Evolutionary conservation across 768 basidiomycete genomes (phyloP).

Genomic region (Mycena rosella): DNA sequence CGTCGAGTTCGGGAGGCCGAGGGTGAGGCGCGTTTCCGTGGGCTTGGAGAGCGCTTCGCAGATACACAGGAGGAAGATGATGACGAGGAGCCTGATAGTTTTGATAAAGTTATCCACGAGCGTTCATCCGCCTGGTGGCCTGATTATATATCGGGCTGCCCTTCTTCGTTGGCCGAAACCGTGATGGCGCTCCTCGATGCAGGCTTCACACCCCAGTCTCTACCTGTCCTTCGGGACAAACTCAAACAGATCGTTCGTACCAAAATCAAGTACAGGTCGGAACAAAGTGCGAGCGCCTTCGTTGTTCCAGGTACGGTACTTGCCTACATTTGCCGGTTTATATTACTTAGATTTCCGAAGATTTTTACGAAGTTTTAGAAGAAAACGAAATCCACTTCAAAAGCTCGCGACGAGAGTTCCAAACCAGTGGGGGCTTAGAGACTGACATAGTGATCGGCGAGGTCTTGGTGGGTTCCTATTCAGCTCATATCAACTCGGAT

Average conservation of each 20-base stretch:
- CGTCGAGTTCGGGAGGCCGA: conserved; percentile 38
- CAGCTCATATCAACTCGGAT: not conserved
- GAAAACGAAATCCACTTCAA: conserved; percentile 71
- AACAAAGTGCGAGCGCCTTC: conserved; percentile 55
- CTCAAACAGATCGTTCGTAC: conserved; percentile 50
- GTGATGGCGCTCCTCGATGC: conserved; percentile 55
- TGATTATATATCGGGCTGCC: conserved; percentile 58
- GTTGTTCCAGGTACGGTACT: conserved; percentile 58
- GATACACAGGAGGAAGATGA: conserved; percentile 37
- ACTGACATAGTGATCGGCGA: conserved; percentile 68
- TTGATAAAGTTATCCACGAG: conserved; percentile 33
- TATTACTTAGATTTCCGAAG: conserved; percentile 53
- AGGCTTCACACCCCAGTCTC: conserved; percentile 54
- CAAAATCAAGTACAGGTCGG: conserved; percentile 43
- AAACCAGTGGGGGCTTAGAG: conserved; percentile 56
- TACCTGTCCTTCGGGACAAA: conserved; percentile 52
- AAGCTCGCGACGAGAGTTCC: conserved; percentile 58
- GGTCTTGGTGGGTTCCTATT: conserved; percentile 58
- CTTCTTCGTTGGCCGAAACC: conserved; percentile 59
- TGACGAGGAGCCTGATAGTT: conserved; percentile 29
- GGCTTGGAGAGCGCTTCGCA: conserved; percentile 34
- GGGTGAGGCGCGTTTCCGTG: conserved; percentile 42
- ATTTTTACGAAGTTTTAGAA: conserved; percentile 63
- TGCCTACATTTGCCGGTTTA: no score
- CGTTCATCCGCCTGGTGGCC: conserved; percentile 59